Evolutionary conservation across 2,329 filamentous ascomycete genomes (phyloP), one percentile per base, ranked within the genome.

Genomic region (Aureobasidium lini): DNA sequence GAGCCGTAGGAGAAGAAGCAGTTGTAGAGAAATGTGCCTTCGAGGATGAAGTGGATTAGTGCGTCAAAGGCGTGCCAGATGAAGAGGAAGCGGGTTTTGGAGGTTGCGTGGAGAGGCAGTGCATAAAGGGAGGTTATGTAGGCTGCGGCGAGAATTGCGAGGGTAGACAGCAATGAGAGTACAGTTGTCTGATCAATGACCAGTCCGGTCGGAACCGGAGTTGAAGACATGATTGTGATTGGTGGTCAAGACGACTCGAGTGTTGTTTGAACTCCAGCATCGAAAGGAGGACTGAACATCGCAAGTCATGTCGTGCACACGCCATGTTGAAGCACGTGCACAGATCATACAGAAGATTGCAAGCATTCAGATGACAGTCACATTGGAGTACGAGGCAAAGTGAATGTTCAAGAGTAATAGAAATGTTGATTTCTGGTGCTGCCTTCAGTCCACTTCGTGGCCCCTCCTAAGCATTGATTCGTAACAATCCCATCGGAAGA

Each of bases 1-100:
- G 7, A 63, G 42, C 36, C 66, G 62, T 18, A 42, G 65, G 81
- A 81, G 80, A 91, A 93, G 81, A 97, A 95, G 78, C 90, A 95
- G 76, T 95, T 90, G 80, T 91, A 96, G 28, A 96, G 84, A 74
- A 90, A 97, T 68, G 85, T 87, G 57, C 90, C 92, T 76, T 97
- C 93, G 71, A 97, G 88, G 71, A 90, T 79, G 74, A 95, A 84
- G 77, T 99, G 94, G 68, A 92, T 93, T 44, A 96, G 81, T 34
- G 90, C 90, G 73, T 96, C 92, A 76, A 95, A 95, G 39, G 89
- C 82, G 77, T 96, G 92, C 93, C 93, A 96, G 75, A 95, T 83
- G 80, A 96, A 96, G 64, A 96, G 85, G 70, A 89, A 77, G 62
- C 91, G 90, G 59, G 81, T 79, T 54, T 84, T 82, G 39, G 76